phyloP scores from a whole-genome alignment of 2,329 filamentous ascomycete species.

The Emmonsia crescens region DNA sequence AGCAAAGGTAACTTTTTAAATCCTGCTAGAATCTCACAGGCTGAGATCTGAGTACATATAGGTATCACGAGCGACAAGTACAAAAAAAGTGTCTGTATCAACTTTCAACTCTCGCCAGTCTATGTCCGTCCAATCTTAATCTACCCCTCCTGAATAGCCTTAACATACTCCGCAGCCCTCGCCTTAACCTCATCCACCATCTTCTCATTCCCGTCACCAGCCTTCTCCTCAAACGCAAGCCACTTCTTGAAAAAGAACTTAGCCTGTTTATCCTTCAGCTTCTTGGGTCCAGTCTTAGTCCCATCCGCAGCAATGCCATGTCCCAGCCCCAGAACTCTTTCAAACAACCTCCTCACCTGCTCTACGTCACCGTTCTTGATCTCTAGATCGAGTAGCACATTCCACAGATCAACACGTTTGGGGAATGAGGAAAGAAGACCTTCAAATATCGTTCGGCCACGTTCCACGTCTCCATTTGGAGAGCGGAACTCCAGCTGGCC shows the following conservation, averaged over 20 bases:
- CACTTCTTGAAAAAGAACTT: slow-evolving; percentile 86
- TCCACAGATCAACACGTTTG: slow-evolving; percentile 88
- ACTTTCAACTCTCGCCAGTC: not conserved
- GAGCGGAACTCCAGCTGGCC: slow-evolving; percentile 86
- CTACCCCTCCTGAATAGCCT: slow-evolving; percentile 25
- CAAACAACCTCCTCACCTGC: slow-evolving; percentile 66
- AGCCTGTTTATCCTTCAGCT: slow-evolving; percentile 70
- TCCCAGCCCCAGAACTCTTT: slow-evolving; percentile 51
- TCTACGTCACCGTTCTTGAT: slow-evolving; percentile 49
- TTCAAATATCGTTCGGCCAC: slow-evolving; percentile 90
- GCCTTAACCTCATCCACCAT: slow-evolving; percentile 59
- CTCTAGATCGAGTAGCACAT: slow-evolving; percentile 81
- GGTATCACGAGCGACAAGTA: not conserved
- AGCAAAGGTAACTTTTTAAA: not conserved
- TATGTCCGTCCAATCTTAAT: not conserved
- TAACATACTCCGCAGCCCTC: slow-evolving; percentile 60
- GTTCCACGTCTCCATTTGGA: slow-evolving; percentile 70
- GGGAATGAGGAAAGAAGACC: slow-evolving; percentile 72
- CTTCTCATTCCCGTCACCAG: slow-evolving; percentile 52
- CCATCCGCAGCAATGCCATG: slow-evolving; percentile 33
- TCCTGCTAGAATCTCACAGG: not conserved
- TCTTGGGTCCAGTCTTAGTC: slow-evolving; percentile 40
- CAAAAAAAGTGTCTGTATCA: not conserved
- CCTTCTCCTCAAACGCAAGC: slow-evolving; percentile 74
- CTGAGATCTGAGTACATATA: not conserved